Base-by-base conservation (phyloP, 768 basidiomycete genomes). In the Hebeloma cylindrosporum region DNA sequence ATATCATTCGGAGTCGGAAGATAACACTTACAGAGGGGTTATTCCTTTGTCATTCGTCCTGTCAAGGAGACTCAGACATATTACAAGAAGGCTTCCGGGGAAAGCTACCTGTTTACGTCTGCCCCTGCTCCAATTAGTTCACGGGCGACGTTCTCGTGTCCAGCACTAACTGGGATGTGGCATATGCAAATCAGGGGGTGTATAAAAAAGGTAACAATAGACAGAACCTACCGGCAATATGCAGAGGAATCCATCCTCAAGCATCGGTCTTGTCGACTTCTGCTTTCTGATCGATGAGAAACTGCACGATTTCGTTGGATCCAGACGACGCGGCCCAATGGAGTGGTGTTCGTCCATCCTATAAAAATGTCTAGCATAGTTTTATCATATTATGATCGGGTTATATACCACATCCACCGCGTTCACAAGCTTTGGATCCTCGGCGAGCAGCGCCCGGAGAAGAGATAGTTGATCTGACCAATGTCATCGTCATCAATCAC, bases 261-360 rank as follows among this genome's bases (percentile, higher is more conserved):
- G 60, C 73, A 63, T 92, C 89, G 14, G 65, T 60, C 55, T 75
- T 76, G 64, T 86, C 77, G 30, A 88, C 75, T 48, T 87, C 82
- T 18, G 83, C 83, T 48, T 78, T 73, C 54, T 81, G 79, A 64
- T 82, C 83, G 45, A 91, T 69, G 52, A 93, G 72, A 62, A 80
- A 86, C 42, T 77, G 71, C 21, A 61, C 74, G 50, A 88, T 80
- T 43, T 88, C 85, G 43, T 79, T 61, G 29, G 83, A 76, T 39
- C 87, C 88, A 14, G 80, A 80, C 8, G 83, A 83, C 9, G 88
- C 81, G 45, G 88, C 86, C 88, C 88, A 91, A 57, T 93, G 90
- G n/a, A 93, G 66, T 7, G 90, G 78, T 0, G 90, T 88, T 25
- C 90, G 74, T 28, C 75, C 83, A 60, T 93, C 89, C 88, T 90